Evolutionary conservation across 495 filamentous ascomycete species (phyloP).

Genomic region (Barbatosphaeria neglecta): DNA sequence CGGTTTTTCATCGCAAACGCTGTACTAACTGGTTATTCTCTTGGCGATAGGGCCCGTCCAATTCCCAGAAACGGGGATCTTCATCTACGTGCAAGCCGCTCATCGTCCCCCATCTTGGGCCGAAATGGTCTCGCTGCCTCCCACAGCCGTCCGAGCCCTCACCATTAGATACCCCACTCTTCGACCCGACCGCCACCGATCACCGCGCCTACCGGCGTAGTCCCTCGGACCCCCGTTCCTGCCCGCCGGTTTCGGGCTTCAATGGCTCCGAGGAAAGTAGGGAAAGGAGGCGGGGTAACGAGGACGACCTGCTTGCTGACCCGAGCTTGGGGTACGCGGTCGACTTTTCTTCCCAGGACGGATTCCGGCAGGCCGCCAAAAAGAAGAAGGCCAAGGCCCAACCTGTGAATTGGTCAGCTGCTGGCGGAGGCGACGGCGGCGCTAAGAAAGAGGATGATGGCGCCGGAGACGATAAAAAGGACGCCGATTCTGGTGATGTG

Average conservation of each 20-base stretch:
- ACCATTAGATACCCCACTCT: neutral
- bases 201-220: neutral
- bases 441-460: slow-evolving; percentile 32
- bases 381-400: slow-evolving; percentile 23
- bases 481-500: no score
- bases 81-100: neutral
- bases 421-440: slow-evolving; percentile 19
- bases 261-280: neutral
- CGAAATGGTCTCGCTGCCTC: slow-evolving; percentile 6
- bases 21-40: neutral
- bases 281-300: slow-evolving; percentile 2
- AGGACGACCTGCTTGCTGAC: slow-evolving; percentile 11
- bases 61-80: neutral
- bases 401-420: slow-evolving; percentile 7
- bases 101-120: slow-evolving; percentile 7
- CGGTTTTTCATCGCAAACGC: neutral
- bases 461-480: slow-evolving; percentile 11
- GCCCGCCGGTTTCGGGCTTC: neutral
- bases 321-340: slow-evolving; percentile 22
- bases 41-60: neutral
- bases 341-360: slow-evolving; percentile 33
- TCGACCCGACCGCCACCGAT: neutral
- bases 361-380: slow-evolving; percentile 32
- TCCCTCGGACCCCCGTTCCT: neutral
- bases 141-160: neutral